Percentiles rank a stretch among this genome's conserved stretches.
Evolutionary conservation across 768 basidiomycete species (phyloP).

Genomic region (Lanmaoa rubissima): DNA sequence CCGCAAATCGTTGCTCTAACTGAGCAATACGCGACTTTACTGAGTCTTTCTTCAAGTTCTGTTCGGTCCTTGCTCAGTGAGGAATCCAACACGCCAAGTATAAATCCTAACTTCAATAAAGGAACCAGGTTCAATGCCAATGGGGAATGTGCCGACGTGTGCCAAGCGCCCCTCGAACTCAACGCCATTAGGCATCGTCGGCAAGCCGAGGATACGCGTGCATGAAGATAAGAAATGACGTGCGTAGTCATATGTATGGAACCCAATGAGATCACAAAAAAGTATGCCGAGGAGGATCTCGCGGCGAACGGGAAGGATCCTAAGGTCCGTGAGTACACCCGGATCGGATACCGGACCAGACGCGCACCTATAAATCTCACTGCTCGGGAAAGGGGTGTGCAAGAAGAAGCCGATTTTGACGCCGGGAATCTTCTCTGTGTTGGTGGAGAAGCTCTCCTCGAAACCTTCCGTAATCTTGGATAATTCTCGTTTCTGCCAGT

Average conservation of each 20-base stretch:
- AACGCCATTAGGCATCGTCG: conserved; percentile 98
- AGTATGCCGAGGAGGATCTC: conserved; percentile 97
- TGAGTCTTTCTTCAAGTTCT: conserved; percentile 77
- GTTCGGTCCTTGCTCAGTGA: conserved; percentile 6
- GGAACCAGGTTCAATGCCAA: conserved; percentile 93
- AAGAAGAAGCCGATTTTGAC: conserved; percentile 99
- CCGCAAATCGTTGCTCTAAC: conserved; percentile 87
- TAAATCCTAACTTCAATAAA: conserved; percentile 68
- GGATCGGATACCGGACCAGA: conserved; percentile 15
- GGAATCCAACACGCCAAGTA: neutral
- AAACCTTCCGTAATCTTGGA: conserved; percentile 72
- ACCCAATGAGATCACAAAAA: conserved; percentile 96
- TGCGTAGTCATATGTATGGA: conserved; percentile 99
- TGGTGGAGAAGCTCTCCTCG: conserved; percentile 41
- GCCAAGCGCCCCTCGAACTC: conserved; percentile 94
- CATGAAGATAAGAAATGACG: conserved; percentile 99
- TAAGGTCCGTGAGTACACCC: conserved; percentile 30
- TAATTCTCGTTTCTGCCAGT: conserved; percentile 59
- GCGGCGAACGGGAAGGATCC: conserved; percentile 93
- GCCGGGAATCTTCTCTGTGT: conserved; percentile 46
- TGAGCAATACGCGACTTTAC: conserved; percentile 80
- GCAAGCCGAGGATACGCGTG: conserved; percentile 90
- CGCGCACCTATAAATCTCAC: conserved; percentile 93
- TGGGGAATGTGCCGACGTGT: conserved; percentile 98
- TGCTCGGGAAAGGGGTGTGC: conserved; percentile 97